phyloP scores from a whole-genome alignment of 2,329 filamentous ascomycete species.

The Bipolaris oryzae region DNA sequence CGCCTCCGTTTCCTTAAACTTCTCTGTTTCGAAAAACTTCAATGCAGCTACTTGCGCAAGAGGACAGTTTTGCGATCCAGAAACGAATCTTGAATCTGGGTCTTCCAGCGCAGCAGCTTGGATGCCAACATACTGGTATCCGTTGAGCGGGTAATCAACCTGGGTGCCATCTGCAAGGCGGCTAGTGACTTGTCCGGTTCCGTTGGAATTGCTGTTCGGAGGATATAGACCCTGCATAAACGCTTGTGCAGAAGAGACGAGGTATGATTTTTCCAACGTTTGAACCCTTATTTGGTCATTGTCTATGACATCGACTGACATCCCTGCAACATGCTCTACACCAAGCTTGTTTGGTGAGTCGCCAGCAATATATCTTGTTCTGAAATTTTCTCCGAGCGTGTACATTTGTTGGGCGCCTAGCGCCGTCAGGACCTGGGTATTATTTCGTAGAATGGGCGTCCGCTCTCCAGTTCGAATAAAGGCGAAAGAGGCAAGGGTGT shows the following conservation, averaged over 20 bases:
- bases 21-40: conserved; percentile 51
- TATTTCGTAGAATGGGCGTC: conserved; percentile 51
- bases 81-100: conserved; percentile 57
- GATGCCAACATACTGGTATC: conserved; percentile 64
- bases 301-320: conserved; percentile 55
- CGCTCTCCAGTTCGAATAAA: conserved; percentile 63
- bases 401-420: conserved; percentile 62
- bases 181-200: conserved; percentile 43
- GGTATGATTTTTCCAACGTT: conserved; percentile 56
- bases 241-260: conserved; percentile 61
- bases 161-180: conserved; percentile 57
- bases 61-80: conserved; percentile 56
- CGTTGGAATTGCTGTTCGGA: conserved; percentile 47
- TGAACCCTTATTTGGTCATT: conserved; percentile 56
- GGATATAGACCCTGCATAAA: conserved; percentile 69
- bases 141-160: conserved; percentile 57
- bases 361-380: conserved; percentile 57
- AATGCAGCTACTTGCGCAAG: conserved; percentile 44
- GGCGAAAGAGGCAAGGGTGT: conserved; percentile 57
- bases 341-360: conserved; percentile 30
- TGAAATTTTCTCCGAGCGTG: conserved; percentile 57
- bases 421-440: conserved; percentile 54
- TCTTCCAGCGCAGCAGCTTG: conserved; percentile 53
- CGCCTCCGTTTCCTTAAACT: conserved; percentile 50
- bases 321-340: conserved; percentile 39